Conservation (phyloP, 805 yeast species). For the Monosporozyma yasuniensis region DNA sequence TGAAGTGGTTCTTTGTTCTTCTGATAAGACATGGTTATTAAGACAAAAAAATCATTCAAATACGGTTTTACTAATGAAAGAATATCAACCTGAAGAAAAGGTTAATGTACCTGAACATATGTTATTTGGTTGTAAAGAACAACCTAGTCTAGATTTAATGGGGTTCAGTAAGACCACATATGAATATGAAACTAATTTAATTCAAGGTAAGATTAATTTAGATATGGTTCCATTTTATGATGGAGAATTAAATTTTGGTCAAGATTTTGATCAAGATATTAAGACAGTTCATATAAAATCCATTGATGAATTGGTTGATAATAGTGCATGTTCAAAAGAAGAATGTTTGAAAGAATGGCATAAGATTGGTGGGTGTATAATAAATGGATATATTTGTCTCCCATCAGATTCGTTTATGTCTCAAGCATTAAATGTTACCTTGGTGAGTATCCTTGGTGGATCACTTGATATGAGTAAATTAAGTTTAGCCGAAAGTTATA, state of each 20-base stretch:
- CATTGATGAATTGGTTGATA: conserved; percentile 31
- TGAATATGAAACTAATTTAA: conserved; percentile 32
- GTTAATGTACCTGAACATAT: conserved; percentile 8
- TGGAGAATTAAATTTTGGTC: conserved; percentile 20
- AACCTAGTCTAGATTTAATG: conserved; percentile 27
- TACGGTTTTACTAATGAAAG: conserved; percentile 50
- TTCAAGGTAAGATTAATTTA: conserved; percentile 28
- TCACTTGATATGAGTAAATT: conserved; percentile 25
- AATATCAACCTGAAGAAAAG: conserved; percentile 17
- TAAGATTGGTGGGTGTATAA: conserved; percentile 44
- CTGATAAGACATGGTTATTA: conserved; percentile 48
- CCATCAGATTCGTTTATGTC: conserved; percentile 30
- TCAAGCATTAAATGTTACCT: conserved; percentile 29
- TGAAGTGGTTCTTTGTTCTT: conserved; percentile 55
- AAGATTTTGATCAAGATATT: conserved; percentile 2
- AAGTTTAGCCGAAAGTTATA: conserved; percentile 24
- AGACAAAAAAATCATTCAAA: conserved; percentile 84
- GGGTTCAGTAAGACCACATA: conserved; percentile 23
- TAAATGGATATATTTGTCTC: conserved; percentile 37
- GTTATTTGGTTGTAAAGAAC: conserved; percentile 28
- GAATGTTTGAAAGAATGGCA: conserved; percentile 51
- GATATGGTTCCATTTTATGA: conserved; percentile 32
- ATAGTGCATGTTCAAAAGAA: conserved; percentile 44
- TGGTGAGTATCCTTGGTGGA: conserved; percentile 35
- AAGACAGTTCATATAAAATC: conserved; percentile 11